phyloP scores from a whole-genome alignment of 805 yeast genomes.

The Ogataea parapolymorpha region DNA sequence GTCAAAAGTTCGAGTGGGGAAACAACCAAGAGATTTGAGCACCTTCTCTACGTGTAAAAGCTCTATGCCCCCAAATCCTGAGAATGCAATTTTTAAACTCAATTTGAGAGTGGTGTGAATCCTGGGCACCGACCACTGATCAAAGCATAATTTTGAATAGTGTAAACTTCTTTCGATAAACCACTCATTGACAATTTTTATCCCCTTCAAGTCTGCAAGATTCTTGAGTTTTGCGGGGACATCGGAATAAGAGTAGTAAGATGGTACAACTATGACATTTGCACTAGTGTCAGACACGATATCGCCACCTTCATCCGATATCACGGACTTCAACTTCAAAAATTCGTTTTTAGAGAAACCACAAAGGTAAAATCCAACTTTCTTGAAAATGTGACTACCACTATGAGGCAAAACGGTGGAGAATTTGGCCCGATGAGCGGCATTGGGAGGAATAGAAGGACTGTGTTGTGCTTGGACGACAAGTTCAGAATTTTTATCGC shows the following conservation, averaged over 20 bases:
- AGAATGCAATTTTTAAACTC: constrained; percentile 32
- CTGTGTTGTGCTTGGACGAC: too few species aligned
- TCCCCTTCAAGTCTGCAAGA: constrained; percentile 21
- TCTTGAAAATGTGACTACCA: background rate
- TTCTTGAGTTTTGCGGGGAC: constrained; percentile 18
- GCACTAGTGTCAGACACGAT: constrained; percentile 32
- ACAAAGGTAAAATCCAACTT: constrained; percentile 34
- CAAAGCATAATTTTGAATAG: constrained; percentile 18
- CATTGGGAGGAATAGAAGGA: background rate
- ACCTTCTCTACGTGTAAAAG: constrained; percentile 46
- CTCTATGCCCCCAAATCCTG: constrained; percentile 32
- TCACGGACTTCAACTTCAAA: constrained; percentile 15
- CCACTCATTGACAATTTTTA: constrained; percentile 32
- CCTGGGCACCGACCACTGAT: constrained; percentile 31
- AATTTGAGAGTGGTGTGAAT: constrained; percentile 24
- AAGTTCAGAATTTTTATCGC: too few species aligned
- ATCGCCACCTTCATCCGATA: constrained; percentile 25
- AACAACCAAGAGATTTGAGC: constrained; percentile 50
- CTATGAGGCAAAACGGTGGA: background rate
- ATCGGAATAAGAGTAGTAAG: constrained; percentile 13
- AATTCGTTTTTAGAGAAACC: constrained; percentile 25
- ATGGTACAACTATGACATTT: constrained; percentile 30
- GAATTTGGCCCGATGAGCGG: background rate
- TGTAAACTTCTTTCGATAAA: constrained; percentile 31
- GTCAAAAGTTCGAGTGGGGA: constrained; percentile 46